Evolutionary conservation across 306 rosid species (phyloP).

Genomic region (Hippophae gyantsensis): DNA sequence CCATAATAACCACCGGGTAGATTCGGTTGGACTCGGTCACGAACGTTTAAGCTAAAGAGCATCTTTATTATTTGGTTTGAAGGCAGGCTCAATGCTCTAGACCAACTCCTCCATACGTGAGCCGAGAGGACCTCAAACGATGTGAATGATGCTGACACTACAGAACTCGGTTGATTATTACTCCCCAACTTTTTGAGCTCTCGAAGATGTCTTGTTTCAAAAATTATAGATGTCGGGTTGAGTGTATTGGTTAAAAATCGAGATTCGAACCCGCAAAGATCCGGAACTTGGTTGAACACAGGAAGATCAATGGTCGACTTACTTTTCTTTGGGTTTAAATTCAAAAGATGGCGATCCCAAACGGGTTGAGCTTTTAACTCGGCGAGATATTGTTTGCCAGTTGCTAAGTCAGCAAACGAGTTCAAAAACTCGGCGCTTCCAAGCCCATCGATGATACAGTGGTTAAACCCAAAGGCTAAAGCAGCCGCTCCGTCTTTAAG

Average conservation of each 20-base stretch:
- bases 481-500: conserved; percentile 68
- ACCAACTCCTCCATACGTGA: conserved; percentile 95
- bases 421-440: conserved; percentile 76
- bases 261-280: conserved; percentile 51
- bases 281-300: conserved; percentile 54
- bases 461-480: conserved; percentile 63
- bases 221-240: conserved; percentile 43
- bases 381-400: conserved; percentile 16
- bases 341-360: conserved; percentile 73
- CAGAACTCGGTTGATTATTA: conserved; percentile 25
- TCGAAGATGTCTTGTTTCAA: conserved; percentile 26
- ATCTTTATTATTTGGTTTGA: conserved; percentile 51
- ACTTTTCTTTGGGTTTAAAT: not conserved
- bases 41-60: conserved; percentile 62
- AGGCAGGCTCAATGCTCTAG: conserved; percentile 54
- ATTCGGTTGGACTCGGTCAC: conserved; percentile 57
- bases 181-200: conserved; percentile 35
- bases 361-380: conserved; percentile 28
- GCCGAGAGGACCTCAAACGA: conserved; percentile 72
- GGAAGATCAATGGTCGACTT: conserved; percentile 14
- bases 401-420: conserved; percentile 38
- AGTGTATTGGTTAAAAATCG: conserved; percentile 40
- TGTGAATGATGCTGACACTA: conserved; percentile 25
- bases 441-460: conserved; percentile 66
- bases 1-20: conserved; percentile 77